Conservation (phyloP, 108 stramenopile species). For the Bacterosira constricta region DNA sequence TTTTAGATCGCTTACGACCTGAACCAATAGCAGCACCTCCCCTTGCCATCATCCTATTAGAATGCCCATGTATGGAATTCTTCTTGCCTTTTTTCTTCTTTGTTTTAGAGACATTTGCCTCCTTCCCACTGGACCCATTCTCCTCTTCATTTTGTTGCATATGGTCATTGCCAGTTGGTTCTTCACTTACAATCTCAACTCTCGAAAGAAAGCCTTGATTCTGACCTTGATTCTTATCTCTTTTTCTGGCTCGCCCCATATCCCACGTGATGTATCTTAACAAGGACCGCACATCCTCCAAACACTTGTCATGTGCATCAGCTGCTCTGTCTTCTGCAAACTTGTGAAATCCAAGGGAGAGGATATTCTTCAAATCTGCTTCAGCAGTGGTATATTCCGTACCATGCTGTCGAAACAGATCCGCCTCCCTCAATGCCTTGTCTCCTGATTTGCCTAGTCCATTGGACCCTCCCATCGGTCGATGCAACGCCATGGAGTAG, state of each 20-base stretch:
- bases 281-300: conserved; percentile 26
- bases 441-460: conserved; percentile 15
- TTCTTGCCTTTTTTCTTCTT: conserved; percentile 6
- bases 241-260: conserved; percentile 26
- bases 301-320: conserved; percentile 9
- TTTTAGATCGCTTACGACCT: conserved; percentile 1
- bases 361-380: conserved; percentile 11
- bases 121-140: background rate
- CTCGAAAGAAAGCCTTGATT: conserved; percentile 20
- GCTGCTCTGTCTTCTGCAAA: conserved; percentile 21
- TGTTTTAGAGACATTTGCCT: background rate
- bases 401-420: conserved; percentile 5
- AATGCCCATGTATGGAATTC: background rate
- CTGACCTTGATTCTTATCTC: background rate
- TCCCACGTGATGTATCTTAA: conserved; percentile 36
- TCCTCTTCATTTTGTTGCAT: background rate
- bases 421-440: background rate
- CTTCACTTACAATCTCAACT: conserved; percentile 22
- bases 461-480: conserved; percentile 23
- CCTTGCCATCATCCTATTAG: conserved; percentile 12
- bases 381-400: conserved; percentile 10
- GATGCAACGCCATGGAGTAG: conserved; percentile 24
- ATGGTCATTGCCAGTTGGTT: background rate
- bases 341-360: conserved; percentile 12
- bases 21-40: conserved; percentile 19